Base-by-base conservation (phyloP, 2,329 filamentous ascomycete genomes). In the Cladophialophora psammophila region DNA sequence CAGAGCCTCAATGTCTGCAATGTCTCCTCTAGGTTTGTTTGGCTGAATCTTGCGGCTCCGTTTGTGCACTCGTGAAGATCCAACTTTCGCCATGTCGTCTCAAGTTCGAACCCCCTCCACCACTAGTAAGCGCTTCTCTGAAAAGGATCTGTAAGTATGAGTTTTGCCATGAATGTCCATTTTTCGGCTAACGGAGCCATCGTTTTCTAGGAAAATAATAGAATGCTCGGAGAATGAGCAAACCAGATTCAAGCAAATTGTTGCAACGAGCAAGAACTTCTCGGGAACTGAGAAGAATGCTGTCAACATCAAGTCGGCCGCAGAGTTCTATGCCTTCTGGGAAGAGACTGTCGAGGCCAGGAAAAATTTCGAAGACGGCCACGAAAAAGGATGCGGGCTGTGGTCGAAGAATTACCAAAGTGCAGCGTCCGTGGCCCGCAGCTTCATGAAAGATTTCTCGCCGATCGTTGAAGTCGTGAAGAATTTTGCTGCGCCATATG, bases 391-490 rank as follows among this genome's bases (percentile, higher is more conserved):
- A 13, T 42, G 38, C 13, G 38, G 38, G n/a, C 38, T 42, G 13
- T 42, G 38, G 38, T 15, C 38, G 15, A 13, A 15, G 38, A 42
- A 42, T 5, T 42, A 42, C 15, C 38, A 42, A n/a, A 15, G 15
- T 13, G 12, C 32, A 35, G 53, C 31, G 20, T 36, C 35, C 31
- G 53, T 34, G 32, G n/a, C 10, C 53, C 32, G 53, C 53, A 34
- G 50, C 12, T 56, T 56, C 26, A 36, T 56, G 53, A 56, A 56
- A 36, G 53, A 56, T 15, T 34, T 56, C 10, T 12, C 26, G 6
- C 53, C 53, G 12, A 36, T 56, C 26, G 7, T 56, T 10, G 53
- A 56, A n/a, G 32, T 56, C 1, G 53, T 56, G 53, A 56, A n/a
- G 20, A 31, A 32, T 13, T 56, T 32, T 36, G 53, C 26, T 36